phyloP scores from a whole-genome alignment of 768 basidiomycete genomes.

The Lentinula sp. region DNA sequence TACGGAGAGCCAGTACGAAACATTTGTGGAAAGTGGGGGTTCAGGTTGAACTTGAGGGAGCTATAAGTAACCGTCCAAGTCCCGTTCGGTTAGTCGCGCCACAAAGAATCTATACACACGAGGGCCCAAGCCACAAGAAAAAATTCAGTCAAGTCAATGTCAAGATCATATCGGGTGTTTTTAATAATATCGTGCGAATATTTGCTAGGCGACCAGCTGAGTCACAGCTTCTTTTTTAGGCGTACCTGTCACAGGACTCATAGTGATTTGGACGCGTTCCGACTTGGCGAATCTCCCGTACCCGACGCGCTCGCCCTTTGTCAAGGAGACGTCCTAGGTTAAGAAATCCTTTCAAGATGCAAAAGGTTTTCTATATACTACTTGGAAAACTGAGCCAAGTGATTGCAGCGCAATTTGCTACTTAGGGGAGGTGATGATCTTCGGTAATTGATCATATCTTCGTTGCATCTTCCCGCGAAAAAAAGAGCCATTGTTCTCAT shows the following conservation, averaged over 20 bases:
- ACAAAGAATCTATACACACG: neutral
- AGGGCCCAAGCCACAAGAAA: neutral
- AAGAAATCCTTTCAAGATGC: too few relatives aligned
- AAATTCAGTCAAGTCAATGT: neutral
- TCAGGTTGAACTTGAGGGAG: neutral
- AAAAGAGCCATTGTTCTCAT: neutral
- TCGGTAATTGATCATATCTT: neutral
- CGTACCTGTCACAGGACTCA: neutral
- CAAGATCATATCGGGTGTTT: neutral
- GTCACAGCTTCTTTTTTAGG: neutral
- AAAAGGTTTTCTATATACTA: too few relatives aligned
- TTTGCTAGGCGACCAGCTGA: neutral
- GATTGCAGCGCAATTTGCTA: too few relatives aligned
- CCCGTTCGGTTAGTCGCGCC: slow-evolving; percentile 2
- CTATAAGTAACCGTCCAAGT: neutral
- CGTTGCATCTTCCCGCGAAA: neutral
- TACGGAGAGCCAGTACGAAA: slow-evolving; percentile 35
- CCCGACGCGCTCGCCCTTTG: neutral
- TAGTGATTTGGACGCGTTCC: neutral
- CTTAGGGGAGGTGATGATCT: neutral
- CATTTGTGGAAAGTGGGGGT: neutral
- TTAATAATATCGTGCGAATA: neutral
- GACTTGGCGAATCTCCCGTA: neutral
- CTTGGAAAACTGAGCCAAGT: too few relatives aligned
- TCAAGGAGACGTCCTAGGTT: neutral